Evolutionary conservation across 176 grass and related monocot genomes (phyloP), one percentile per base, ranked within the genome.

Genomic region (Oryza brachyantha): DNA sequence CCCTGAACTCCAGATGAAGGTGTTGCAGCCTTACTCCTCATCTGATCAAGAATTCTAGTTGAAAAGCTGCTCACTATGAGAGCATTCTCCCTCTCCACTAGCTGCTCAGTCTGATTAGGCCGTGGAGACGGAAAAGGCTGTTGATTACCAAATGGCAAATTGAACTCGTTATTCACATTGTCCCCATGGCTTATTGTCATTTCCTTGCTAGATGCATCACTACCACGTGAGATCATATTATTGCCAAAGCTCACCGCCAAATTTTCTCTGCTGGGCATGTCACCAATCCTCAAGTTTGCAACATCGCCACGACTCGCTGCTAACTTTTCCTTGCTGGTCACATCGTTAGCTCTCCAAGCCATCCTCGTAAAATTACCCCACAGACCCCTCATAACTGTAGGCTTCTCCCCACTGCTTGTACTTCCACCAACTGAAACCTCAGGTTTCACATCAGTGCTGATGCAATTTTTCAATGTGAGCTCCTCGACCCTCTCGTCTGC

Each of bases 291-390:
- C n/a, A 38, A 61, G 43, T 60, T 82, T 75, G 46, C 45, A 78
- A 76, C 57, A 11, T 87, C 65, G 0, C 10, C 74, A 39, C 22
- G 46, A 66, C 22, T 77, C 72, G 58, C 29, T 21, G 68, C 37
- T 10, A 52, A 17, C 13, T 46, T 81, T 40, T 79, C 84, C 71
- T 64, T 79, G 64, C 43, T 52, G 46, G 64, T 35, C 26, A 61
- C 73, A 17, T 90, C 88, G 5, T 62, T 77, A 10, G 45, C 48
- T 86, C 75, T 82, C 42, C 84, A 74, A 2, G 96, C 67, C 48
- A 96, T 78, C 58, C 81, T 66, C 2, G 88, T 89, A 11, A 99
- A 96, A 83, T 99, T 99, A 50, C 85, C 76, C 96, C 96, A 99
- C 21, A 89, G 81, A 25, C 96, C 90, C 80, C 86, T 83, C 64